Evolutionary conservation across 192 early-diverging fungal species (phyloP).

Genomic region (Podila minutissima): DNA sequence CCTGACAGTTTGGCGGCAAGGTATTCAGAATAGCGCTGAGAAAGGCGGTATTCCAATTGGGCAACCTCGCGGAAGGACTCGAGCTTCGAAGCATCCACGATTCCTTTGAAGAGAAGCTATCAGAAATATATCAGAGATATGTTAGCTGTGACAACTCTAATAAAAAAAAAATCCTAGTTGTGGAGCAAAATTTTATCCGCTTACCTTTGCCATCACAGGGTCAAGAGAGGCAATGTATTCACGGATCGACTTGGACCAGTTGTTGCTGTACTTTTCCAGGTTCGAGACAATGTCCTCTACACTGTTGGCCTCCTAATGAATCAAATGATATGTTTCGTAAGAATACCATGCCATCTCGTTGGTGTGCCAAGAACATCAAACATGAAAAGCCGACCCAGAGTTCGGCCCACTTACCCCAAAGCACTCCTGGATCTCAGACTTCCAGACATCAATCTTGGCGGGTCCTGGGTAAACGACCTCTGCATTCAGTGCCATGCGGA

Average conservation of each 20-base stretch:
- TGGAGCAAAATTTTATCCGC: neutral
- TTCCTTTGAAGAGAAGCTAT: constrained; percentile 32
- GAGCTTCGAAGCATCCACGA: constrained; percentile 14
- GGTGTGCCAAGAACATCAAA: neutral
- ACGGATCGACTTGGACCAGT: constrained; percentile 54
- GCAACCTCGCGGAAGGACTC: constrained; percentile 14
- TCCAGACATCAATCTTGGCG: constrained; percentile 58
- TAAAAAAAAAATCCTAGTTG: too few relatives aligned
- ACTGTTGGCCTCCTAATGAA: constrained; percentile 28
- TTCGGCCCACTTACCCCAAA: constrained; percentile 47
- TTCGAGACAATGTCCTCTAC: constrained; percentile 36
- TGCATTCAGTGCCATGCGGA: constrained; percentile 53
- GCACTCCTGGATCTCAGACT: constrained; percentile 52
- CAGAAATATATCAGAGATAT: neutral
- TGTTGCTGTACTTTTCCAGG: constrained; percentile 45
- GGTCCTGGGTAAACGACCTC: constrained; percentile 60
- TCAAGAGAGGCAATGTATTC: constrained; percentile 46
- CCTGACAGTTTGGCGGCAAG: neutral
- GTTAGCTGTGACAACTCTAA: too few relatives aligned
- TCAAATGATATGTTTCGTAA: too few relatives aligned
- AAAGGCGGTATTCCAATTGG: constrained; percentile 25
- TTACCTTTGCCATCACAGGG: constrained; percentile 51
- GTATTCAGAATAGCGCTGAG: constrained; percentile 17
- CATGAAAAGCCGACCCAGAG: neutral
- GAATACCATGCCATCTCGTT: too few relatives aligned